Evolutionary conservation across 352 stramenopile genomes (phyloP), one percentile per base, ranked within the genome.

Genomic region (Blastocystis sp.): DNA sequence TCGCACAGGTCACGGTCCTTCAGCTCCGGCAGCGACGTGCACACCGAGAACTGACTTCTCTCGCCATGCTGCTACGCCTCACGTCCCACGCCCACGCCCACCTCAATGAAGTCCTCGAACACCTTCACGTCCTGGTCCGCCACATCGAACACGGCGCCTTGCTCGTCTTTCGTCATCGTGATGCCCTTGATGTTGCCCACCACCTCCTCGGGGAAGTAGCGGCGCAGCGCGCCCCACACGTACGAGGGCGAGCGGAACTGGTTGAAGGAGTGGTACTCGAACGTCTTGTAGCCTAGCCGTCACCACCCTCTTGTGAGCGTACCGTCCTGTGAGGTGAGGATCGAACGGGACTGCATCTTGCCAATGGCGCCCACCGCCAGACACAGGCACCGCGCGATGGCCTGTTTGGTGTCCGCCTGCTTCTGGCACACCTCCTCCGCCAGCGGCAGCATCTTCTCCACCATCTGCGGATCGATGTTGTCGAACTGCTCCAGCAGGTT

Each of bases 121-220:
- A 90, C 34, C 40, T 92, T 89, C 48, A 96, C 88, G 28, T 90
- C 92, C 19, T 91, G 89, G 19, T 92, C 89, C 0, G 93, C 93
- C 45, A 97, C 89, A 78, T 97, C 94, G 86, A 97, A 97, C 86
- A 95, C 94, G 34, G 93, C 94, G 34, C 92, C 93, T 92, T 94
- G 93, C 19, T 90, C 90, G 89, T 97, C 94, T 48, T 93, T 93
- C 11, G 92, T 94, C 43, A 97, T 89, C 71, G 93, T 94, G 90
- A 97, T 91, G 90, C 95, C 94, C 89, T 95, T 95, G 62, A 97
- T 92, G 65, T 94, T 90, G 19, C 93, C 92, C 21, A 93, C 90
- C 34, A 93, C 89, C 56, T 94, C 91, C 74, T 94, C 91, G 19
- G 91, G 89, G 67, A 97, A 92, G 71, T 95, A 92, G 62, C 93